A percentile compares a stretch with the other conserved stretches of the same genome.
These are phyloP conservation scores for Groenewaldozyma salmanticensis DNA, from an alignment of 805 yeast species.

Conservation along the genomic window DNA sequence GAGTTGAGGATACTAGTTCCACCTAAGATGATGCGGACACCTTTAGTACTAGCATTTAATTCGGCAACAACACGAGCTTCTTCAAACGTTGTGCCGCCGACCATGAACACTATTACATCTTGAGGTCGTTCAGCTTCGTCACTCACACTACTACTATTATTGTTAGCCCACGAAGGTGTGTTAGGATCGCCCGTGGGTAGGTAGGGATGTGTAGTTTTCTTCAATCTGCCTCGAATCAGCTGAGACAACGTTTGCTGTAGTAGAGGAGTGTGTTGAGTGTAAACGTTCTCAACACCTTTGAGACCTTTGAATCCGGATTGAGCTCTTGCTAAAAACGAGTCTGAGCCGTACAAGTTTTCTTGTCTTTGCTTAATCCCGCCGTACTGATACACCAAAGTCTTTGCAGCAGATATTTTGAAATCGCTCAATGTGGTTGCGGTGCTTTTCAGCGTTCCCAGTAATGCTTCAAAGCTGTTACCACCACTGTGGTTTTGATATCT, in stretches of 20 bases:
- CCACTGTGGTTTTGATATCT: constrained; percentile 50
- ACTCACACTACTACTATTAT: constrained; percentile 4
- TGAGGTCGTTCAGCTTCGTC: constrained; percentile 25
- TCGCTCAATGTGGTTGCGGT: neutral
- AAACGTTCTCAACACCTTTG: constrained; percentile 44
- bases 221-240: constrained; percentile 34
- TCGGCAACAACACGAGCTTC: constrained; percentile 79
- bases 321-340: constrained; percentile 31
- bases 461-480: constrained; percentile 32
- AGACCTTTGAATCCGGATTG: constrained; percentile 35
- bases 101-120: constrained; percentile 32
- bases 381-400: constrained; percentile 33
- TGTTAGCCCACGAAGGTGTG: constrained; percentile 19
- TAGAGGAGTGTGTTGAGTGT: constrained; percentile 85
- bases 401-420: constrained; percentile 33
- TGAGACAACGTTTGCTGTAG: constrained; percentile 40
- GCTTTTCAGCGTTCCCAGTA: constrained; percentile 14
- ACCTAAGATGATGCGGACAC: constrained; percentile 67
- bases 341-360: constrained; percentile 31
- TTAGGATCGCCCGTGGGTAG: constrained; percentile 30
- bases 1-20: constrained; percentile 57
- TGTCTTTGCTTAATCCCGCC: constrained; percentile 38
- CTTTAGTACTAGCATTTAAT: constrained; percentile 42
- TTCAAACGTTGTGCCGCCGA: constrained; percentile 90
- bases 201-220: constrained; percentile 34